Percentiles rank a stretch among this genome's conserved stretches.
Conservation (phyloP, 805 yeast species). For the Monosporozyma siamensis region DNA sequence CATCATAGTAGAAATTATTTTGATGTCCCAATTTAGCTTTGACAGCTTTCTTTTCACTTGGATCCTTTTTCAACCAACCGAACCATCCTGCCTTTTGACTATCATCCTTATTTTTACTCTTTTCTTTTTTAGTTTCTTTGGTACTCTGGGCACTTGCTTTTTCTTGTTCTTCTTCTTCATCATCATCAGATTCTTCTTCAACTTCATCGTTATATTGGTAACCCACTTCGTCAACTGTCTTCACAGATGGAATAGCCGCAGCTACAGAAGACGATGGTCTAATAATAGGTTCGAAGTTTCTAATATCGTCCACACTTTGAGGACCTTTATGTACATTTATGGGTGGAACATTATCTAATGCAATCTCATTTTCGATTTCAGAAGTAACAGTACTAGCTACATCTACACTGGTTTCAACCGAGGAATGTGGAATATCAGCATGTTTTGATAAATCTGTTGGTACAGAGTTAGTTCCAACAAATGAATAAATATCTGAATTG, state of each 20-base stretch:
- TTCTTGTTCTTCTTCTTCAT: conserved; percentile 16
- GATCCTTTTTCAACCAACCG: conserved; percentile 54
- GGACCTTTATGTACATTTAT: not conserved
- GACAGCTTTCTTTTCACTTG: conserved; percentile 64
- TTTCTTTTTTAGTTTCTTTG: conserved; percentile 12
- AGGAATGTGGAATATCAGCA: not conserved
- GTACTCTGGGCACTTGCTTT: conserved; percentile 2
- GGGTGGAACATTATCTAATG: not conserved
- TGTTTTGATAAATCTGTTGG: not conserved
- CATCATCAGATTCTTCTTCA: conserved; percentile 37
- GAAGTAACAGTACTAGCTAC: not conserved
- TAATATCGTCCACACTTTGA: conserved; percentile 6
- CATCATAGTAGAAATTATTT: conserved; percentile 63
- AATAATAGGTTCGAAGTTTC: conserved; percentile 23
- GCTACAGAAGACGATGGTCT: conserved; percentile 17
- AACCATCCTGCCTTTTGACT: conserved; percentile 33
- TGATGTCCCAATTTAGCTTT: conserved; percentile 82
- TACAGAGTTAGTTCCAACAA: not conserved
- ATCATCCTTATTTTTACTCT: conserved; percentile 15
- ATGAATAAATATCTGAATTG: not conserved
- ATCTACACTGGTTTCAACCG: not conserved
- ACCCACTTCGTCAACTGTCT: conserved; percentile 6
- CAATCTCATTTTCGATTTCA: not conserved
- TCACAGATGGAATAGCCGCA: conserved; percentile 6
- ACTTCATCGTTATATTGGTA: conserved; percentile 42